A percentile compares a stretch with the other conserved stretches of the same genome.
These are phyloP conservation scores for Hyphopichia pseudoburtonii DNA, from an alignment of 1,139 yeast genomes.

Conservation along the genomic window DNA sequence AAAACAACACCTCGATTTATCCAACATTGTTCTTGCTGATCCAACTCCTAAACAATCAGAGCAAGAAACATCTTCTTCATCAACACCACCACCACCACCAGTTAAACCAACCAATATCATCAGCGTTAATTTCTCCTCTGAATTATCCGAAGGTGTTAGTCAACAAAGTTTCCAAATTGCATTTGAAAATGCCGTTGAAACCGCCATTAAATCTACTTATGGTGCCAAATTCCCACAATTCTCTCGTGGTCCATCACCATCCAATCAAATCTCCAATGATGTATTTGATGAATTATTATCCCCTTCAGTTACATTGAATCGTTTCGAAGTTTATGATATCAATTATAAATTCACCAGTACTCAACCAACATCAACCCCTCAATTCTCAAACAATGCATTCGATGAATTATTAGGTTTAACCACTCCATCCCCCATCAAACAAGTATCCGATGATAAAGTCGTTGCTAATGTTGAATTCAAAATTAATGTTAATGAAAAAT, in stretches of 20 bases:
- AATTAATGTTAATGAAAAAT: constrained; percentile 33
- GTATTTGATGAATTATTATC: constrained; percentile 65
- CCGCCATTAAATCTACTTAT: constrained; percentile 37
- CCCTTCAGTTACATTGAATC: constrained; percentile 54
- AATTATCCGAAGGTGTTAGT: constrained; percentile 27
- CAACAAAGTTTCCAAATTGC: constrained; percentile 28
- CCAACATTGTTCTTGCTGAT: constrained; percentile 59
- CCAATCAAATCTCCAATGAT: constrained; percentile 41
- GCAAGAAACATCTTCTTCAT: constrained; percentile 12
- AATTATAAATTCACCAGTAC: constrained; percentile 24
- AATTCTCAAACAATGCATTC: constrained; percentile 22
- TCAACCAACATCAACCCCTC: constrained; percentile 7
- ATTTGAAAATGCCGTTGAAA: constrained; percentile 30
- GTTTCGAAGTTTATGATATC: constrained; percentile 50
- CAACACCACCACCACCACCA: constrained; percentile 11
- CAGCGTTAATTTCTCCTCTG: constrained; percentile 24
- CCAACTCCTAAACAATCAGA: constrained; percentile 25
- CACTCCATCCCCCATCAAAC: constrained; percentile 7
- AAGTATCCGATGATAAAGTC: constrained; percentile 20
- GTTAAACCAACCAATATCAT: constrained; percentile 32
- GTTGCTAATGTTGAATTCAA: constrained; percentile 49
- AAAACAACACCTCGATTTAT: constrained; percentile 70
- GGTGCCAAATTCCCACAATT: constrained; percentile 46
- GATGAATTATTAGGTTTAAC: constrained; percentile 51
- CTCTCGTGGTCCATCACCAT: constrained; percentile 42